phyloP scores from a whole-genome alignment of 202 grass and related monocot genomes.

The Cymbopogon flexuosus region DNA sequence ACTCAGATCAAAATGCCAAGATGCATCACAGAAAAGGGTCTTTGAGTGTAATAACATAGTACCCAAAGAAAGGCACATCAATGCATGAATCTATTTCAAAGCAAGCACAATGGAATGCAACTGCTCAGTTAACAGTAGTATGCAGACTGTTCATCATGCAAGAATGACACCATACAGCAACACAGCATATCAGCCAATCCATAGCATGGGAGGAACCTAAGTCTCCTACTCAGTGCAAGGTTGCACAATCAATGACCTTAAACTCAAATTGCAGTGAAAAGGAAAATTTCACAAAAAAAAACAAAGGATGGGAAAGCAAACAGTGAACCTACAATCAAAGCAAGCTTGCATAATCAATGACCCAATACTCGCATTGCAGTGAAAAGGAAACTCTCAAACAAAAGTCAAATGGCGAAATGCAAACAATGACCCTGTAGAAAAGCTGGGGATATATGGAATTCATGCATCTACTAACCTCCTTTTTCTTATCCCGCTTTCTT shows the following conservation, averaged over 20 bases:
- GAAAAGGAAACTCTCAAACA: background rate
- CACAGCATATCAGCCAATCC: background rate
- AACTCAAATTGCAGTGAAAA: background rate
- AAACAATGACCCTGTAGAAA: constrained; percentile 6
- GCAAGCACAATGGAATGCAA: background rate
- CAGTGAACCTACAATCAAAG: background rate
- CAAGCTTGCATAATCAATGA: background rate
- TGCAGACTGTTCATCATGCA: background rate
- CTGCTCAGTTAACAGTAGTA: background rate
- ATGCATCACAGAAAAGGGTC: constrained; percentile 4
- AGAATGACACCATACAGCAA: background rate
- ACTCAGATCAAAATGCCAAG: constrained; percentile 1
- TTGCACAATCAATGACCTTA: background rate
- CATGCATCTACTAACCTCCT: constrained; percentile 50
- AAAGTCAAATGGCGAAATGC: background rate
- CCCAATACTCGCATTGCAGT: background rate
- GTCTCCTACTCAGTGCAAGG: background rate
- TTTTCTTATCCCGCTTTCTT: constrained; percentile 89
- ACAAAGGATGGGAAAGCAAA: background rate
- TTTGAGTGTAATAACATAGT: background rate
- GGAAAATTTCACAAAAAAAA: background rate
- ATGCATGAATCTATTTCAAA: background rate
- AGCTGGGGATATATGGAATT: background rate
- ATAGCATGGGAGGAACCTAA: background rate
- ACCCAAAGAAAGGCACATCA: background rate